A percentile compares a stretch with the other conserved stretches of the same genome.
Conservation (phyloP, 306 rosid species). For the Delonix regia region DNA sequence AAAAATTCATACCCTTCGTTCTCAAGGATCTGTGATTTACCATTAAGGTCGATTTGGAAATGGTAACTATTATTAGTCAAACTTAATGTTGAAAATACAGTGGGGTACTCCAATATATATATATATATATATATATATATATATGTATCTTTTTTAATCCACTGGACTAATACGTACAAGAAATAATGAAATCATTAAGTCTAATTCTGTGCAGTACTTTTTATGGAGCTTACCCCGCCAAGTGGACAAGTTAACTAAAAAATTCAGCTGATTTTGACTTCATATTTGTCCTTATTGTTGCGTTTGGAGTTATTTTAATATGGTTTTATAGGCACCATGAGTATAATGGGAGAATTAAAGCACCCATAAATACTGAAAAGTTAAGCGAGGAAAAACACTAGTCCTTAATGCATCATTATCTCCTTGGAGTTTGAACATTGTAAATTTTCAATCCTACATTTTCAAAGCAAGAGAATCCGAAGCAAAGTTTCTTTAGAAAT, state of each 20-base stretch:
- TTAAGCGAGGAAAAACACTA: not conserved
- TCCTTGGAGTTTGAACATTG: conserved; percentile 29
- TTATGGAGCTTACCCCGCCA: not conserved
- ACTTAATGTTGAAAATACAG: not conserved
- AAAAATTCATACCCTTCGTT: not conserved
- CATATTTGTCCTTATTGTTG: conserved; percentile 14
- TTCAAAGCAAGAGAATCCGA: conserved; percentile 50
- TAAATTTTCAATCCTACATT: conserved; percentile 35
- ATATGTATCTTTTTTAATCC: not conserved
- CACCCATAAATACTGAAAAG: not conserved
- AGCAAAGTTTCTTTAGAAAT: conserved; percentile 50
- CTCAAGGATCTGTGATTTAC: not conserved
- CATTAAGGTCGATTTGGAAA: not conserved
- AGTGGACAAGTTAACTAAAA: conserved; percentile 1
- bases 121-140: not conserved
- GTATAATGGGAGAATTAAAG: not conserved
- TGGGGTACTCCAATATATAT: not conserved
- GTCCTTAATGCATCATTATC: conserved; percentile 8
- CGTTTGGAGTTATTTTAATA: conserved; percentile 6
- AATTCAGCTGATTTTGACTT: conserved; percentile 31
- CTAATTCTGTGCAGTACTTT: not conserved
- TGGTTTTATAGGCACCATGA: not conserved
- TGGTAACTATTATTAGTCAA: not conserved
- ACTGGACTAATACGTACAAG: not conserved
- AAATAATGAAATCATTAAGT: not conserved